Percentiles rank a stretch among this genome's conserved stretches.
phyloP scores from a whole-genome alignment of 371 early-diverging fungal species.

The Mortierella sp. region DNA sequence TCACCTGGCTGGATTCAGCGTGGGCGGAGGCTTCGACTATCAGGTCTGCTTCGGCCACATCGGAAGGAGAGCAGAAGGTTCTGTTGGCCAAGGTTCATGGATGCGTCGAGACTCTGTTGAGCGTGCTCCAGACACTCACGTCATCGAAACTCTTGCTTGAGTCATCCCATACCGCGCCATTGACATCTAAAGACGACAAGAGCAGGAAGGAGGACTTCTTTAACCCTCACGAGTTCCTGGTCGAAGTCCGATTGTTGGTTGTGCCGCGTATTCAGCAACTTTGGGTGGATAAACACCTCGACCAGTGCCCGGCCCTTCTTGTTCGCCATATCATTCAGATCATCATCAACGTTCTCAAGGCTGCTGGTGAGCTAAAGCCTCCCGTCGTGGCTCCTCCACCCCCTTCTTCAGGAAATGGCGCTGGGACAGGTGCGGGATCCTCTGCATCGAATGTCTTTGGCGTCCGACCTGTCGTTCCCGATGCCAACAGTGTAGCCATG shows the following conservation, averaged over 20 bases:
- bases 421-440: constrained; percentile 33
- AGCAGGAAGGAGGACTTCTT: constrained; percentile 69
- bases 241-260: constrained; percentile 68
- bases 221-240: constrained; percentile 78
- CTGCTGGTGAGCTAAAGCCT: constrained; percentile 71
- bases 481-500: constrained; percentile 77
- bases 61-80: constrained; percentile 20
- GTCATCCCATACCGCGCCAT: constrained; percentile 72
- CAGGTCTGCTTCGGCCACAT: constrained; percentile 27
- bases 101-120: constrained; percentile 71
- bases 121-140: constrained; percentile 70
- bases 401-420: constrained; percentile 12
- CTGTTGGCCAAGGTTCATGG: constrained; percentile 43
- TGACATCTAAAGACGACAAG: constrained; percentile 72
- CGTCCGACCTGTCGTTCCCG: constrained; percentile 62
- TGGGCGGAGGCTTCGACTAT: constrained; percentile 66
- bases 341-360: constrained; percentile 78
- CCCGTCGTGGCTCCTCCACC: constrained; percentile 43
- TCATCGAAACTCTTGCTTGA: constrained; percentile 78
- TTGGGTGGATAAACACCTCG: constrained; percentile 64
- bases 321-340: constrained; percentile 69
- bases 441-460: constrained; percentile 46
- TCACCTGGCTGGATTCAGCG: constrained; percentile 65
- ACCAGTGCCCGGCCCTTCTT: constrained; percentile 63
- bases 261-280: constrained; percentile 66